Evolutionary conservation across 345 rosid species (phyloP), one percentile per base, ranked within the genome.

Genomic region (Angophora floribunda): DNA sequence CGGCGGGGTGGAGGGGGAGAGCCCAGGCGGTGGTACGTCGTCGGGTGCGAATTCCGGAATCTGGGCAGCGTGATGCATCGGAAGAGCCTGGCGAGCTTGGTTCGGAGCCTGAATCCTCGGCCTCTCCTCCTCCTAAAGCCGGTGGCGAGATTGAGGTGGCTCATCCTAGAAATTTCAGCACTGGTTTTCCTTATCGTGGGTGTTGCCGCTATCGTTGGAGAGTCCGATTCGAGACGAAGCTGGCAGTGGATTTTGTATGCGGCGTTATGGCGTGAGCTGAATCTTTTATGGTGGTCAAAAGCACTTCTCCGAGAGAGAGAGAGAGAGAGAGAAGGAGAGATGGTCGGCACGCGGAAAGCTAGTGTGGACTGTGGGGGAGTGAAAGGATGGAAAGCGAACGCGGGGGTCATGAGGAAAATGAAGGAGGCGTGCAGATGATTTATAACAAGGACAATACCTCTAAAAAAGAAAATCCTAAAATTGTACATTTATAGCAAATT

Each of bases 81-180:
- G 89, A 86, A 86, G 75, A 88, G 85, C 87, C 36, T 67, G 13
- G 78, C 53, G 7, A 88, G 89, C 89, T 70, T 88, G 65, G 85
- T 65, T 24, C 89, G 50, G 1, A 88, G 86, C 32, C 85, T 67
- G 70, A 88, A 85, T n/a, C 89, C 87, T 44, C 86, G 7, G 7
- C 61, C 49, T 57, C 89, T 53, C 22, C 51, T 28, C 59, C 13
- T 28, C 86, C 28, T 7, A 10, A 19, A 10, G 49, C 49, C 3
- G 84, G 84, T 19, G 14, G 49, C 84, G 44, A 80, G 7, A 24
- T 51, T 32, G 22, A 41, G 84, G 84, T 41, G 7, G 49, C 26
- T 9, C 84, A 75, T 75, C 49, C 12, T 12, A 9, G 2, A 41
- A 75, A 6, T 41, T 2, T 13, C 53, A 11, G 51, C 52, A 0